Percentiles rank a stretch among this genome's conserved stretches.
Evolutionary conservation across 1,139 yeast species (phyloP).

Genomic region (Protomyces macrosporus): DNA sequence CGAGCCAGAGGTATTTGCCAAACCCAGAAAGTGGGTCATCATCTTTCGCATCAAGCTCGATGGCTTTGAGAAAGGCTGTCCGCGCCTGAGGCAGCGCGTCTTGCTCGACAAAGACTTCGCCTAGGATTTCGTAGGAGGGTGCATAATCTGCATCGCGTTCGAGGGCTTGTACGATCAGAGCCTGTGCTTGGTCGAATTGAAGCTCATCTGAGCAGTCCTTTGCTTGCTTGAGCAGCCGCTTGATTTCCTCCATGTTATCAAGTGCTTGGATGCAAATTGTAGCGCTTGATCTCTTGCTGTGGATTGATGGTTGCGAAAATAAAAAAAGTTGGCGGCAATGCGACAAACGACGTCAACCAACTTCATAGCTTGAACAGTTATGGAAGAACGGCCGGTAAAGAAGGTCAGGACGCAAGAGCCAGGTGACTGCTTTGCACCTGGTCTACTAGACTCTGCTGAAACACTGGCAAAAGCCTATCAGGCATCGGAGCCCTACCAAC

Average conservation of each 20-base stretch:
- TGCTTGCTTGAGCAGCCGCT: slow-evolving; percentile 8
- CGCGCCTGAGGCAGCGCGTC: slow-evolving; percentile 22
- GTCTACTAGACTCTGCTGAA: slow-evolving; percentile 2
- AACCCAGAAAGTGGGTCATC: slow-evolving; percentile 38
- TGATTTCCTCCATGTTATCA: not conserved
- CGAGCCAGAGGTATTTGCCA: slow-evolving; percentile 83
- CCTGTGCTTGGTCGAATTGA: slow-evolving; percentile 13
- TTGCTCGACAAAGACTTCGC: slow-evolving; percentile 24
- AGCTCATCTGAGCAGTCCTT: slow-evolving; percentile 7
- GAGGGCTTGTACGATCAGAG: slow-evolving; percentile 9
- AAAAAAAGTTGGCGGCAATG: not conserved
- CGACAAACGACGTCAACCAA: not conserved
- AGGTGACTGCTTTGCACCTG: not conserved
- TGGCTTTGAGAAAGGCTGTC: slow-evolving; percentile 21
- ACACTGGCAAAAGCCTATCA: slow-evolving; percentile 9
- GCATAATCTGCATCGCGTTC: slow-evolving; percentile 12
- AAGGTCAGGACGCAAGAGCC: slow-evolving; percentile 1
- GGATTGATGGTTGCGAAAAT: not conserved
- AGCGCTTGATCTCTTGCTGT: not conserved
- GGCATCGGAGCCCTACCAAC: slow-evolving; percentile 62
- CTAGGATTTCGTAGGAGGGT: slow-evolving; percentile 22
- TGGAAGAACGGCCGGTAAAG: slow-evolving; percentile 9
- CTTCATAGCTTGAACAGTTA: not conserved
- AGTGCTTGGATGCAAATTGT: not conserved
- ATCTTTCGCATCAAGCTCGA: slow-evolving; percentile 49